Base-by-base conservation (phyloP, 2,329 filamentous ascomycete species). In the Colletotrichum tofieldiae region DNA sequence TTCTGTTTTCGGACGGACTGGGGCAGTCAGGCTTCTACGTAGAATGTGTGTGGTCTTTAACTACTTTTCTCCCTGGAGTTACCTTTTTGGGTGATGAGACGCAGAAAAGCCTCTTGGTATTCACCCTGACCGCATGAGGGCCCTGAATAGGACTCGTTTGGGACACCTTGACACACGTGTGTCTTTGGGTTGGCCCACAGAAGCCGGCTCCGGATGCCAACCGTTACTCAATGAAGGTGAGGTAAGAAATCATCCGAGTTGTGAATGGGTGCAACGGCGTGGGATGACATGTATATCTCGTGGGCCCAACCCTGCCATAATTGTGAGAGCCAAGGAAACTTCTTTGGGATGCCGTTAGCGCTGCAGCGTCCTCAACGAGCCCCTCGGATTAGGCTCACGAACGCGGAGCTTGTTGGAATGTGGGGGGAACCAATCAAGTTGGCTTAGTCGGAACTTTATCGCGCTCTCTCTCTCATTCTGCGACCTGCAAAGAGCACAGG, bases 21-120 rank as follows among this genome's bases (percentile, higher is more conserved):
- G 47, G 65, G 54, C 65, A 54, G 20, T 18, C 16, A 65, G 56
- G 54, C 39, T 70, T 65, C 49, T 54, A 45, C 49, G 23, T 51
- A 23, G 60, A 39, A 58, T 64, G 70, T 59, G 60, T 70, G 45
- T 70, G 47, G 45, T 18, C 39, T 16, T 58, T 18, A 55, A 51
- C 65, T 72, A 60, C 65, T 47, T 72, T 72, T 70, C 70, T 72
- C 65, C 65, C 16, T 37, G 6, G 23, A 16, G 18, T 64, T 70
- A 35, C 65, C 70, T 43, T 9, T 72, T 65, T 35, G 59, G 60
- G 70, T 47, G n/a, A n/a, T 70, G 59, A 61, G 70, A 72, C 65
- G 47, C 70, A 70, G 41, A 49, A 29, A 20, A 56, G 16, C 45
- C 47, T 70, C 47, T 62, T 63, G 68, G 18, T 61, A 29, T 39